Percentiles rank a stretch among this genome's conserved stretches.
phyloP scores from a whole-genome alignment of 768 basidiomycete genomes.

The Butyriboletus loyo region DNA sequence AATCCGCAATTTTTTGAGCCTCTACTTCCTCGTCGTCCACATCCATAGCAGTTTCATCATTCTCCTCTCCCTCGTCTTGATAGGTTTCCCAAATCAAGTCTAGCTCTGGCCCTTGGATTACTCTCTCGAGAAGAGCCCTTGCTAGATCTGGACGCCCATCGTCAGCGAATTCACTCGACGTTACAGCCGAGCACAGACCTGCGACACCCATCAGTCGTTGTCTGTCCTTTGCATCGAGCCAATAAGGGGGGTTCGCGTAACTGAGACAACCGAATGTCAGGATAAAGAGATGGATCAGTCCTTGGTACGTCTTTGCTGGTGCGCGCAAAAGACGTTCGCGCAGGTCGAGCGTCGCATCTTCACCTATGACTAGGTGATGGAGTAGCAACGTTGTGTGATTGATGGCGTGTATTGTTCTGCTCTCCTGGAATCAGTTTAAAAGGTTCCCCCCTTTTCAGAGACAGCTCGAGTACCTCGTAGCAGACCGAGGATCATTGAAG shows the following conservation, averaged over 20 bases:
- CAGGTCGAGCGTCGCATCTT: constrained; percentile 48
- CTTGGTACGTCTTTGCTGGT: constrained; percentile 53
- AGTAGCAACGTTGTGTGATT: constrained; percentile 57
- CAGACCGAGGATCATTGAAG: constrained; percentile 32
- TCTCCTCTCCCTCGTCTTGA: constrained; percentile 44
- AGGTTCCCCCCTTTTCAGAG: neutral
- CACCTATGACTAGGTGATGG: constrained; percentile 57
- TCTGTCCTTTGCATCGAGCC: constrained; percentile 43
- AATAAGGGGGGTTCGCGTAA: constrained; percentile 63
- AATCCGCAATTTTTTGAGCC: constrained; percentile 24
- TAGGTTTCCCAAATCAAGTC: constrained; percentile 64
- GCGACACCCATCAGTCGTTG: constrained; percentile 43
- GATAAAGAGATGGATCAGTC: constrained; percentile 65
- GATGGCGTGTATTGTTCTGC: constrained; percentile 50
- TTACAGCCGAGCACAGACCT: constrained; percentile 38
- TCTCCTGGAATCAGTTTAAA: neutral
- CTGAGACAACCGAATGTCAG: constrained; percentile 76
- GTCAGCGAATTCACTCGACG: constrained; percentile 2
- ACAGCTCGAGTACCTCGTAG: constrained; percentile 21
- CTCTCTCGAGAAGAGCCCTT: constrained; percentile 57
- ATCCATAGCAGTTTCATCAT: constrained; percentile 38
- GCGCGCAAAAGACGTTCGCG: constrained; percentile 57
- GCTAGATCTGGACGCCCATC: constrained; percentile 45
- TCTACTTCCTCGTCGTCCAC: constrained; percentile 59
- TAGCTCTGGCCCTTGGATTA: constrained; percentile 72